phyloP scores from a whole-genome alignment of 306 rosid species.

The Medicago lupulina region DNA sequence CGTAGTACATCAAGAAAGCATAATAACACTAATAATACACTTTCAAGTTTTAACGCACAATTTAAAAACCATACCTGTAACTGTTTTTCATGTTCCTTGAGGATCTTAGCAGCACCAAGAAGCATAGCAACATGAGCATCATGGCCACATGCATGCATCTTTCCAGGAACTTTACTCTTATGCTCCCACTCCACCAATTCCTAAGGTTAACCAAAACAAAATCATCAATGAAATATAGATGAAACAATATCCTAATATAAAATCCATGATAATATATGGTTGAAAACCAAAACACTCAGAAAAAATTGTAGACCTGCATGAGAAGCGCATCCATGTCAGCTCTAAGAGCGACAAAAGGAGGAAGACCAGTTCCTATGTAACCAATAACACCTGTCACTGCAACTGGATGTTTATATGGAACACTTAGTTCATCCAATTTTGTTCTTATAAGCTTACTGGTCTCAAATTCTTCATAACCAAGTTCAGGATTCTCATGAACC shows the following conservation, averaged over 20 bases:
- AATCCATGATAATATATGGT: background rate
- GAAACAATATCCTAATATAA: background rate
- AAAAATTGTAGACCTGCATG: constrained; percentile 58
- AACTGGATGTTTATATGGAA: constrained; percentile 67
- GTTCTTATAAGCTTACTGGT: constrained; percentile 77
- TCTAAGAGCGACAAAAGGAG: constrained; percentile 89
- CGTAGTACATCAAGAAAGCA: too few relatives aligned
- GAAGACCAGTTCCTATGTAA: constrained; percentile 64
- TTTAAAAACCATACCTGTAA: constrained; percentile 49
- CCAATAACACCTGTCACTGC: constrained; percentile 80
- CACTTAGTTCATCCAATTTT: constrained; percentile 64
- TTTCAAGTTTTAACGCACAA: too few relatives aligned
- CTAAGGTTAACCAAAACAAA: constrained; percentile 44
- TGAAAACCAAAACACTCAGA: constrained; percentile 13
- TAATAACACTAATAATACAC: too few relatives aligned
- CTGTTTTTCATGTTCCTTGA: constrained; percentile 59
- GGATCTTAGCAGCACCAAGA: constrained; percentile 88
- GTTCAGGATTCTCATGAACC: constrained; percentile 84
- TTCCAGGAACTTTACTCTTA: constrained; percentile 85
- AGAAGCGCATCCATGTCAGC: constrained; percentile 95
- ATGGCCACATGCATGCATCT: constrained; percentile 97
- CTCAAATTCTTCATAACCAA: constrained; percentile 78
- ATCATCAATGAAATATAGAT: background rate
- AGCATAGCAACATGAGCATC: constrained; percentile 96
- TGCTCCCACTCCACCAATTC: constrained; percentile 90